Base-by-base conservation (phyloP, 352 stramenopile genomes). In the Pythium phragmitis region DNA sequence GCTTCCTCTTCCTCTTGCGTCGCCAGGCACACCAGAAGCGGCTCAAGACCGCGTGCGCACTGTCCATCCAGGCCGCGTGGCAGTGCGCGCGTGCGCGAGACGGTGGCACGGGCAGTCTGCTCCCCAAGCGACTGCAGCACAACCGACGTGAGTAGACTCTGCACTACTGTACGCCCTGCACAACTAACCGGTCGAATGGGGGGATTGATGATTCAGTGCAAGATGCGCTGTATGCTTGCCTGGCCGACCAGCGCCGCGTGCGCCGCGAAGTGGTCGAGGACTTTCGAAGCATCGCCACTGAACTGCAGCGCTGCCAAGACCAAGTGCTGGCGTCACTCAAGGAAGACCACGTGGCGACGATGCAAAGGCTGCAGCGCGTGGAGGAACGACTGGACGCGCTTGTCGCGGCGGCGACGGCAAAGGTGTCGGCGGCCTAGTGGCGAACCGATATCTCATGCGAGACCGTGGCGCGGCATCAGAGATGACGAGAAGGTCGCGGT, bases 41-140 rank as follows among this genome's bases (percentile, higher is more conserved):
- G 8, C 67, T 91, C 3, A 76, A 80, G 33, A 54, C 76, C 37
- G 66, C 80, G 1, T 87, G 80, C 21, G 77, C 80, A 14, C 64
- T 64, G n/a, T 81, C 80, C 7, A 93, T 93, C 48, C 84, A 93
- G 50, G 70, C 68, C 7, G 61, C 74, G 0, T 93, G 84, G 84
- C 67, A 67, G 26, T 56, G 51, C 37, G 14, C 47, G 17, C 43
- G 28, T 41, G 60, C 36, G 48, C 62, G 3, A n/a, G 17, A 11
- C 48, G 2, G 48, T 13, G 7, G 12, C 16, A 34, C 12, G 33
- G 8, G 21, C 26, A 28, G 28, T 30, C 30, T 28, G 13, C n/a
- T 62, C n/a, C n/a, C 37, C 21, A 34, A 23, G 11, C 51, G 41
- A 34, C 30, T 60, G 2, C 60, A 54, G 21, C 14, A 19, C 2